Conservation (phyloP, 768 basidiomycete species). For the Cystobasidium tubakii region DNA sequence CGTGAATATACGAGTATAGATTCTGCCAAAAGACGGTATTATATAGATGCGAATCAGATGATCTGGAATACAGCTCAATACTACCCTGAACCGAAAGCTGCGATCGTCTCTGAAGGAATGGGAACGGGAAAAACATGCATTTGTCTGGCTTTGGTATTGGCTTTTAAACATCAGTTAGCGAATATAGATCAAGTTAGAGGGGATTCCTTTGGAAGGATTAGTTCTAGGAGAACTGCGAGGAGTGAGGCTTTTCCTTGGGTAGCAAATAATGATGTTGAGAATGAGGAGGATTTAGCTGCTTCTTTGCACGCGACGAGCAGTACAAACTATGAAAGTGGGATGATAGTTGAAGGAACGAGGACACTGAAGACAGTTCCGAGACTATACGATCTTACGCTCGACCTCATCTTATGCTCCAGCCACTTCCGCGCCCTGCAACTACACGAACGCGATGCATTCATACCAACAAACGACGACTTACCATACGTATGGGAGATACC, state of each 20-base stretch:
- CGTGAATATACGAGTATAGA: neutral
- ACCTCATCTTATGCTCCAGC: neutral
- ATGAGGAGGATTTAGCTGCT: neutral
- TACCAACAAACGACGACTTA: slow-evolving; percentile 11
- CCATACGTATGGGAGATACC: slow-evolving; percentile 33
- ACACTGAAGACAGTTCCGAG: slow-evolving; percentile 9
- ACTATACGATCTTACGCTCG: slow-evolving; percentile 19
- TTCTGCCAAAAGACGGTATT: neutral
- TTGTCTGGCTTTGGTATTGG: slow-evolving; percentile 46
- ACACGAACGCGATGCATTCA: neutral
- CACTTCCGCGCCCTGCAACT: neutral
- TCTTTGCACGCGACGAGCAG: neutral
- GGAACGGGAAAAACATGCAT: slow-evolving; percentile 50
- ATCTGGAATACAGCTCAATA: slow-evolving; percentile 8
- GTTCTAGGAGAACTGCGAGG: slow-evolving; percentile 5
- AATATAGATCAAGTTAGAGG: slow-evolving; percentile 1
- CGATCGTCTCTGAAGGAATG: slow-evolving; percentile 49
- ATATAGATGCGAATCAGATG: slow-evolving; percentile 36
- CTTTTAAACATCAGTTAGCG: slow-evolving; percentile 42
- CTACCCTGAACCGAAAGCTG: slow-evolving; percentile 36
- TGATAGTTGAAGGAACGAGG: neutral
- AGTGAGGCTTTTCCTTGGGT: slow-evolving; percentile 27
- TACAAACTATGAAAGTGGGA: neutral
- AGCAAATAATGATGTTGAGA: neutral
- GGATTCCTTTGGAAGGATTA: neutral